Percentiles rank a stretch among this genome's conserved stretches.
These are phyloP conservation scores for Nicotiana tomentosiformis DNA, from an alignment of 257 asterid species.

Conservation along the genomic window DNA sequence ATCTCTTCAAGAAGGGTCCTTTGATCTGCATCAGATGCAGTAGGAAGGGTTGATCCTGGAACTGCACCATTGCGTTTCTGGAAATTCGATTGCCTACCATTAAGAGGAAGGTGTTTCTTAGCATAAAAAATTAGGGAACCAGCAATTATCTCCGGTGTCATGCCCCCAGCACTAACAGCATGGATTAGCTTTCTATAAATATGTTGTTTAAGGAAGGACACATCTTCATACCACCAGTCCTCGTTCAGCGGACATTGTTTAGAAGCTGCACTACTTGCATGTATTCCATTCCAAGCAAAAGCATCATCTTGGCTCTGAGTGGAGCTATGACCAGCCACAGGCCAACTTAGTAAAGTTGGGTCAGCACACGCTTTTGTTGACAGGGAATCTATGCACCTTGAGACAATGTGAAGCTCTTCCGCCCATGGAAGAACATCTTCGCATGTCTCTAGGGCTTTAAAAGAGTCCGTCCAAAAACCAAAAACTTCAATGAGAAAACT, in stretches of 20 bases:
- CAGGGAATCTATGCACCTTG: conserved; percentile 42
- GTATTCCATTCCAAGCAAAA: conserved; percentile 29
- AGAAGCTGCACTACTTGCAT: conserved; percentile 13
- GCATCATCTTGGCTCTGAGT: conserved; percentile 12
- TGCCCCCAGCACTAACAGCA: conserved; percentile 29
- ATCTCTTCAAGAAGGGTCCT: conserved; percentile 44
- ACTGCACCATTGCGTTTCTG: conserved; percentile 1
- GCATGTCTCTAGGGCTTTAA: conserved; percentile 41
- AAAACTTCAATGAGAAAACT: conserved; percentile 33
- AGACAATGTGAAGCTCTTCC: conserved; percentile 36
- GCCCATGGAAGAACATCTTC: conserved; percentile 35
- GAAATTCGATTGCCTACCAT: conserved; percentile 22
- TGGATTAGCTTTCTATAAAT: conserved; percentile 37
- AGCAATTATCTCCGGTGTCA: conserved; percentile 26
- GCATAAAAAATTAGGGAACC: conserved; percentile 36
- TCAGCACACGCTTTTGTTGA: conserved; percentile 37
- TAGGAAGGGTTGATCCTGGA: conserved; percentile 7
- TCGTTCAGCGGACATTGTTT: conserved; percentile 18
- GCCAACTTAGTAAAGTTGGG: conserved; percentile 18
- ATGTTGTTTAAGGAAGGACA: conserved; percentile 27
- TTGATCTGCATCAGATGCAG: conserved; percentile 33
- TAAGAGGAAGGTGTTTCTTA: conserved; percentile 35
- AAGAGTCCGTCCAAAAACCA: conserved; percentile 31
- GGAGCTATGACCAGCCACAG: conserved; percentile 6
- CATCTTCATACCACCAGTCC: conserved; percentile 49